A percentile compares a stretch with the other conserved stretches of the same genome.
Evolutionary conservation across 164 flowering plant species (phyloP).

Genomic region (Santalum album): DNA sequence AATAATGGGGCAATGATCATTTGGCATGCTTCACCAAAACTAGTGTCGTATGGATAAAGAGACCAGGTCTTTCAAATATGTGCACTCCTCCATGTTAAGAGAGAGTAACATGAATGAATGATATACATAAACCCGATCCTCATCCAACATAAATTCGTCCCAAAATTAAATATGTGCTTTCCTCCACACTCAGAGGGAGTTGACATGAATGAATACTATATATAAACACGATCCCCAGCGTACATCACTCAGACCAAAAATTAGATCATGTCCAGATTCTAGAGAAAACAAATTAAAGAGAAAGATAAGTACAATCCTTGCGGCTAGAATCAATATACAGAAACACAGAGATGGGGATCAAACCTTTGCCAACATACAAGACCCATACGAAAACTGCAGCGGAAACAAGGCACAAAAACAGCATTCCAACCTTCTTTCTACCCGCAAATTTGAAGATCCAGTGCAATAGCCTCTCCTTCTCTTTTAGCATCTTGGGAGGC

Average conservation of each 20-base stretch:
- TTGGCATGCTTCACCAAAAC: neutral
- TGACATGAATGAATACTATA: neutral
- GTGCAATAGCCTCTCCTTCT: constrained; percentile 40
- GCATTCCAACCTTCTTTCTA: constrained; percentile 65
- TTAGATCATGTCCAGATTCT: neutral
- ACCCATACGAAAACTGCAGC: constrained; percentile 52
- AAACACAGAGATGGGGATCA: constrained; percentile 2
- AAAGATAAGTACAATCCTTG: neutral
- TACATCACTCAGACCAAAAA: neutral
- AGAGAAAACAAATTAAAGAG: neutral
- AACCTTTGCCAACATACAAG: constrained; percentile 57
- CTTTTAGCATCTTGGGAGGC: constrained; percentile 52
- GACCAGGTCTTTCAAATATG: neutral
- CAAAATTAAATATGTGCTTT: neutral
- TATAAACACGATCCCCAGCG: neutral
- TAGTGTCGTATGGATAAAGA: neutral
- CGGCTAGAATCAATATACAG: neutral
- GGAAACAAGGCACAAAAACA: constrained; percentile 48
- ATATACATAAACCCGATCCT: neutral
- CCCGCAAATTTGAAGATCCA: constrained; percentile 61
- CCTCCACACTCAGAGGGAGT: neutral
- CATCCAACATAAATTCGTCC: no score
- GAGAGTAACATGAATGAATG: no score
- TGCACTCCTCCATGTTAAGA: neutral
- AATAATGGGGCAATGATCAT: neutral